A percentile compares a stretch with the other conserved stretches of the same genome.
Evolutionary conservation across 192 early-diverging fungal species (phyloP).

Genomic region (Chytriomyces confervae): DNA sequence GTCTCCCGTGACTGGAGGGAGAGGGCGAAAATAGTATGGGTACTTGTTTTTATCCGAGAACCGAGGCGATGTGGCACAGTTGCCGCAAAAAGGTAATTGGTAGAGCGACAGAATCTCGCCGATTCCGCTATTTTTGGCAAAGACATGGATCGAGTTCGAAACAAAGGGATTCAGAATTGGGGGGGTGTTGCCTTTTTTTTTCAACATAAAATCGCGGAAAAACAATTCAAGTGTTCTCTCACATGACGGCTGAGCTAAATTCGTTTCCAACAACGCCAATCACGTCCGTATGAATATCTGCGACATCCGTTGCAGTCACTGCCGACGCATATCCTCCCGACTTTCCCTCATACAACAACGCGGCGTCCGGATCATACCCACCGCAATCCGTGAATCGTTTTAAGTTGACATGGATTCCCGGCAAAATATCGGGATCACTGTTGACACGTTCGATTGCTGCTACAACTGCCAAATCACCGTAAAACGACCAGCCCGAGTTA

Average conservation of each 20-base stretch:
- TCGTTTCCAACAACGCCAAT: constrained; percentile 23
- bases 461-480: neutral
- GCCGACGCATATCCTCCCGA: constrained; percentile 14
- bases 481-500: neutral
- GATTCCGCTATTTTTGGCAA: neutral
- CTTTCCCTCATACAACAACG: neutral
- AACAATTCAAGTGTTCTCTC: neutral
- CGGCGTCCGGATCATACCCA: neutral
- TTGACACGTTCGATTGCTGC: constrained; percentile 14
- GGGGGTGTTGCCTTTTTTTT: neutral
- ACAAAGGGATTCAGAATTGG: neutral
- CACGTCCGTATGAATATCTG: constrained; percentile 6
- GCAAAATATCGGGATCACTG: neutral
- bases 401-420: neutral
- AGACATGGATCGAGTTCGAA: neutral
- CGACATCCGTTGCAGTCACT: constrained; percentile 6
- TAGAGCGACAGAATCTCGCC: constrained; percentile 6
- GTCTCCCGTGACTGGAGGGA: neutral
- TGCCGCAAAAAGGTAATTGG: neutral
- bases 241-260: constrained; percentile 5
- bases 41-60: constrained; percentile 4
- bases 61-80: neutral
- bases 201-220: neutral
- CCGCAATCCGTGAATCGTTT: constrained; percentile 33
- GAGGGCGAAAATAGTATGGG: constrained; percentile 7